A percentile compares a stretch with the other conserved stretches of the same genome.
These are phyloP conservation scores for Paramecium primaurelia DNA, from an alignment of 73 alveolate genomes.

Conservation along the genomic window DNA sequence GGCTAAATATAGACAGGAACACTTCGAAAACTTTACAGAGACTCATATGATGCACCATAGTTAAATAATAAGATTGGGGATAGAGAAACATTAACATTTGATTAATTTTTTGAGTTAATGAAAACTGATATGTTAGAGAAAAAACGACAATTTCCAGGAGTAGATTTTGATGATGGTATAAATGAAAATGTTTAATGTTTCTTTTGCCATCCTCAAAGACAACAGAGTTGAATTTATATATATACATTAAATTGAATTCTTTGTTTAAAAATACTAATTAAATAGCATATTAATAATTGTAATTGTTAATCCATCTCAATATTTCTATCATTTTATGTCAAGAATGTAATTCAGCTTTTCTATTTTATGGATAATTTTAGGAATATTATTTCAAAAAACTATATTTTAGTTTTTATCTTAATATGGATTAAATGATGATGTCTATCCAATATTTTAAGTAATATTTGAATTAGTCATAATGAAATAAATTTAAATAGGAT, in stretches of 20 bases:
- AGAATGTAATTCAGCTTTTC: too few relatives aligned
- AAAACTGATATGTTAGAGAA: conserved; percentile 6
- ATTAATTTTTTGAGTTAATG: conserved; percentile 48
- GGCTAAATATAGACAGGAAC: conserved; percentile 5
- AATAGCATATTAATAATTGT: background rate
- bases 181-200: conserved; percentile 45
- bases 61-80: conserved; percentile 20
- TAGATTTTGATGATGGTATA: conserved; percentile 39
- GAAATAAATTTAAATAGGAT: background rate
- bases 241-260: background rate
- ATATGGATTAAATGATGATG: background rate
- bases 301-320: too few relatives aligned
- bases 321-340: too few relatives aligned
- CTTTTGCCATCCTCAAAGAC: conserved; percentile 34
- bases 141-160: conserved; percentile 39
- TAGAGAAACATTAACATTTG: conserved; percentile 36
- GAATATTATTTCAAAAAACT: background rate
- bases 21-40: conserved; percentile 21
- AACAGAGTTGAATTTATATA: background rate
- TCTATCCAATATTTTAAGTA: background rate
- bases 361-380: background rate
- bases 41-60: conserved; percentile 46
- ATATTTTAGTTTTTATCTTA: background rate
- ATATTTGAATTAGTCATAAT: too few relatives aligned
- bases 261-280: background rate